Base-by-base conservation (phyloP, 441 rosid species). In the Populus hybrid region DNA sequence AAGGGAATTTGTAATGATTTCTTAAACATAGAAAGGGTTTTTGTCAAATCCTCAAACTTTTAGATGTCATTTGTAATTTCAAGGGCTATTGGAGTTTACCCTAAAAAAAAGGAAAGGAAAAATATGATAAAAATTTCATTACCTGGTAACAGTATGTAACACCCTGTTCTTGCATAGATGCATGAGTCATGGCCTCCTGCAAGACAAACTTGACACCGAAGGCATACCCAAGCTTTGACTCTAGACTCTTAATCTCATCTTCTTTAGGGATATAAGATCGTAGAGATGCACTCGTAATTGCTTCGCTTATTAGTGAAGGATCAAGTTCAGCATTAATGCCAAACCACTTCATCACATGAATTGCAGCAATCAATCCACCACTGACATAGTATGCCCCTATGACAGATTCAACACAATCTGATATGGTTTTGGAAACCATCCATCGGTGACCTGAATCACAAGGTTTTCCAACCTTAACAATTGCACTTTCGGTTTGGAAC, bases 391-490 rank as follows among this genome's bases (percentile, higher is more conserved):
- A 94, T 53, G 98, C 97, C 61, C 98, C 99, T 67, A 94, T 87
- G 40, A 97, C 79, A 38, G 95, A 95, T 88, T 97, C 99, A 36
- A 90, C 92, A 77, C 97, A 93, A 79, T 97, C 99, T 9, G 97
- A 84, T 81, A 97, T 80, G 71, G 97, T 88, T 83, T 97, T 97
- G 9, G 98, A 97, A 78, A 83, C 85, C 76, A 92, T 88, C 97
- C 98, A 97, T 80, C 98, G 82, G 85, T 97, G 99, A 28, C 98
- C 98, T 85, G 77, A 70, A 75, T 92, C 94, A 66, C 99, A 94
- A 40, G 86, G 68, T 86, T 83, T 90, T 32, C 91, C 95, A 32
- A 93, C 84, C 82, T 87, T 82, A 67, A 86, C 72, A 74, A 81
- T 83, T 35, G 86, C 83, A 80, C 86, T 87, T 61, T 87, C 85